These are phyloP conservation scores for Celoporthe dispersa DNA, from an alignment of 2,329 filamentous ascomycete species.

Conservation along the genomic window DNA sequence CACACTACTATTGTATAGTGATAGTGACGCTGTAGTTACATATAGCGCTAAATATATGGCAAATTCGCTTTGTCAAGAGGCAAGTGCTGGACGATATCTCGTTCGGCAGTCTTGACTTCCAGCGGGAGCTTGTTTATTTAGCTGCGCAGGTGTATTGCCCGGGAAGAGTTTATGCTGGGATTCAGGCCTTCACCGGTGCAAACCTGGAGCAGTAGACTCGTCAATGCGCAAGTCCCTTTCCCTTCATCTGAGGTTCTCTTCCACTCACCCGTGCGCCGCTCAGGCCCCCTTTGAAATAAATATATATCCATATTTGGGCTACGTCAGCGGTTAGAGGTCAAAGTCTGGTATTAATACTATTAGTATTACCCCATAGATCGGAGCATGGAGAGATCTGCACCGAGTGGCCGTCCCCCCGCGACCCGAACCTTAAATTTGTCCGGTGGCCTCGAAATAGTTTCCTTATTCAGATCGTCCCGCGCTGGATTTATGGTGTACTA, in stretches of 20 bases:
- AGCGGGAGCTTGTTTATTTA: neutral
- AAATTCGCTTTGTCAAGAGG: neutral
- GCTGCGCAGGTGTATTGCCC: neutral
- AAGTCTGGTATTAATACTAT: neutral
- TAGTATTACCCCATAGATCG: neutral
- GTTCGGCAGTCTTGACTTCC: neutral
- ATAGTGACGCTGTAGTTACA: neutral
- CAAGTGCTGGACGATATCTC: neutral
- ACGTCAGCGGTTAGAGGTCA: neutral
- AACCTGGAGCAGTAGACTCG: neutral
- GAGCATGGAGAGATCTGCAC: neutral
- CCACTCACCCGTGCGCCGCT: neutral
- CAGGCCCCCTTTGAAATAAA: neutral
- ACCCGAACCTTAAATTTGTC: constrained; percentile 5
- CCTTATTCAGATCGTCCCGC: neutral
- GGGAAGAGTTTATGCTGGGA: neutral
- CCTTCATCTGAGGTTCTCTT: neutral
- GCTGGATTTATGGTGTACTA: neutral
- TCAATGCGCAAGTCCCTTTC: neutral
- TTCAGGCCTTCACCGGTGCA: neutral
- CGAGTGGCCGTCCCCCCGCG: neutral
- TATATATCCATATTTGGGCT: neutral
- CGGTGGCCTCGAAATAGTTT: neutral
- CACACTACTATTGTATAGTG: neutral
- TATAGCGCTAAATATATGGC: neutral